Conservation (phyloP, 495 filamentous ascomycete genomes). For the Penicillium nucicola region DNA sequence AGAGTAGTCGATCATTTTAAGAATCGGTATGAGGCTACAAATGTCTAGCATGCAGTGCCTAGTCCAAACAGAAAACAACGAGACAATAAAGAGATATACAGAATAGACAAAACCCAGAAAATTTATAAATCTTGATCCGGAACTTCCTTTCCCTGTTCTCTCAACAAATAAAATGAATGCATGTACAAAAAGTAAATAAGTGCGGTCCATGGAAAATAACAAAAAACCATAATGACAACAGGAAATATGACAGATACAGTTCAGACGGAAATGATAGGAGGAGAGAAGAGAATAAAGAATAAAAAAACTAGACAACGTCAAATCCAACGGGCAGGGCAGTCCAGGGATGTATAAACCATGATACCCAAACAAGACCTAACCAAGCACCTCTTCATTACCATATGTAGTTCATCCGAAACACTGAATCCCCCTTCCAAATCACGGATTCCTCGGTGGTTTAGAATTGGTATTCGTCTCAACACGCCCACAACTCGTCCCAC, state of each 20-base stretch:
- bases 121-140: no score
- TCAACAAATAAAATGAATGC: background rate
- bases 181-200: background rate
- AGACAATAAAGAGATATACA: no score
- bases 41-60: no score
- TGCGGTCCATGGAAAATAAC: background rate
- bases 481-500: conserved; percentile 19
- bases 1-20: no score
- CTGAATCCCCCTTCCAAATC: background rate
- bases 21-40: no score
- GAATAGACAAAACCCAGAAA: no score
- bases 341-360: no score
- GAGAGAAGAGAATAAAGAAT: background rate
- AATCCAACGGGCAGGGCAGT: background rate
- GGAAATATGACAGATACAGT: background rate
- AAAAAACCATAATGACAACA: background rate
- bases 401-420: no score
- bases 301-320: background rate
- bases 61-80: no score
- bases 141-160: background rate
- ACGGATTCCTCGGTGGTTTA: conserved; percentile 21
- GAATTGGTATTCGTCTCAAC: conserved; percentile 22
- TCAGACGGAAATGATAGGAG: background rate
- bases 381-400: no score
- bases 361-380: no score